Evolutionary conservation across 495 filamentous ascomycete species (phyloP).

Genomic region (Xylaria curta): DNA sequence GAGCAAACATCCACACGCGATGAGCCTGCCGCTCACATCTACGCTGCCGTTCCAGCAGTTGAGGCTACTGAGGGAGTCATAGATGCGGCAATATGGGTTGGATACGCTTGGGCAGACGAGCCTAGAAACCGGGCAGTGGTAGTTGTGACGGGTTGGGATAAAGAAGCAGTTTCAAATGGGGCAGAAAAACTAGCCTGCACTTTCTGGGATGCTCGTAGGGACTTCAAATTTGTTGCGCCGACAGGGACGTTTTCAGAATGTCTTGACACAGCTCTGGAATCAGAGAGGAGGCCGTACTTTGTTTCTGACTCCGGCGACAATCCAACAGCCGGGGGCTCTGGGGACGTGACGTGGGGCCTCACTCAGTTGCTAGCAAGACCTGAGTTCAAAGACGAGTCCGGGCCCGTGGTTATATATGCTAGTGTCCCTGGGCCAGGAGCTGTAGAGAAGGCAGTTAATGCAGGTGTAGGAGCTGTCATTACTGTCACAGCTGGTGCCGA

Average conservation of each 20-base stretch:
- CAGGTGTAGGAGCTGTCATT: constrained; percentile 57
- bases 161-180: constrained; percentile 41
- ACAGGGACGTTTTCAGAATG: constrained; percentile 59
- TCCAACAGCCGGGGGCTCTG: constrained; percentile 62
- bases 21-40: constrained; percentile 62
- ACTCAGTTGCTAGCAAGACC: constrained; percentile 53
- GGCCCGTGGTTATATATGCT: constrained; percentile 60
- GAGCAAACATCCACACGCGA: constrained; percentile 65
- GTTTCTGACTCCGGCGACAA: constrained; percentile 67
- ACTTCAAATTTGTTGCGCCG: constrained; percentile 62
- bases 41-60: constrained; percentile 54
- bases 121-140: constrained; percentile 60
- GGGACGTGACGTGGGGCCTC: constrained; percentile 63
- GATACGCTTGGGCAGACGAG: constrained; percentile 67
- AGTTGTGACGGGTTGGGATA: constrained; percentile 60
- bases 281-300: constrained; percentile 58
- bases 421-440: constrained; percentile 61
- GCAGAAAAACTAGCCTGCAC: constrained; percentile 55
- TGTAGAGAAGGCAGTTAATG: constrained; percentile 50
- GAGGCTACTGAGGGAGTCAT: constrained; percentile 51
- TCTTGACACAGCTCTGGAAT: constrained; percentile 53
- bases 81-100: constrained; percentile 65
- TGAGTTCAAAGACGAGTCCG: constrained; percentile 50
- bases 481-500: constrained; percentile 63
- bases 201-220: constrained; percentile 57